Evolutionary conservation across 768 basidiomycete genomes (phyloP).

Genomic region (Suillus fuscotomentosus): DNA sequence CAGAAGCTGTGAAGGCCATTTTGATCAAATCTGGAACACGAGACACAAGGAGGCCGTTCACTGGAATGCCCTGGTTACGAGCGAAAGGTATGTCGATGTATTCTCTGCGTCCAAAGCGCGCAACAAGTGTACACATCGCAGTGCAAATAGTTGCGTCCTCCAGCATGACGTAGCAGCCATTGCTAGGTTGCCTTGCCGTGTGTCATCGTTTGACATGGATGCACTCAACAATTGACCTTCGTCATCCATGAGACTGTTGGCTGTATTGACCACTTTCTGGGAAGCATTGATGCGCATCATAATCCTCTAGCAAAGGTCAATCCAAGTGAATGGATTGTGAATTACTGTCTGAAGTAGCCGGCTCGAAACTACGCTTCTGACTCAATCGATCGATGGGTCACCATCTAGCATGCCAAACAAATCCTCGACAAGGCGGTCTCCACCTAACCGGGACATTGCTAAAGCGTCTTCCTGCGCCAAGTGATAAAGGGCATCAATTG

Average conservation of each 20-base stretch:
- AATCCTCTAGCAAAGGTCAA: conserved; percentile 94
- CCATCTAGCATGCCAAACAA: conserved; percentile 95
- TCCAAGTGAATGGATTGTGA: conserved; percentile 95
- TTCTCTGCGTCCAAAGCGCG: conserved; percentile 70
- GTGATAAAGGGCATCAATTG: conserved; percentile 95
- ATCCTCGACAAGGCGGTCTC: conserved; percentile 91
- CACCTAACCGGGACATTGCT: conserved; percentile 88
- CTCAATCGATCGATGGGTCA: conserved; percentile 90
- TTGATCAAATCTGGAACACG: conserved; percentile 91
- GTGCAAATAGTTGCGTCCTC: conserved; percentile 94
- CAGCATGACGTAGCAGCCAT: conserved; percentile 74
- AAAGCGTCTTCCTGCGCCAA: conserved; percentile 95
- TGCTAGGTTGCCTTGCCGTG: conserved; percentile 31
- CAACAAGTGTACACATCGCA: conserved; percentile 88
- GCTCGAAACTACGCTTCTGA: conserved; percentile 86
- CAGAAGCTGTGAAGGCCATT: conserved; percentile 97
- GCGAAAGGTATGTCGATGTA: conserved; percentile 82
- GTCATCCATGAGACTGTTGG: conserved; percentile 69
- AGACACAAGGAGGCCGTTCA: conserved; percentile 70
- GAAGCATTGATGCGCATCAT: conserved; percentile 92
- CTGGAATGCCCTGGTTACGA: conserved; percentile 52
- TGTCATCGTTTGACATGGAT: conserved; percentile 36
- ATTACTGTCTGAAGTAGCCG: conserved; percentile 96
- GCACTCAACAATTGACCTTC: conserved; percentile 90
- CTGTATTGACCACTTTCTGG: conserved; percentile 68